Base-by-base conservation (phyloP, 2,329 filamentous ascomycete genomes). In the Eutypa lata region DNA sequence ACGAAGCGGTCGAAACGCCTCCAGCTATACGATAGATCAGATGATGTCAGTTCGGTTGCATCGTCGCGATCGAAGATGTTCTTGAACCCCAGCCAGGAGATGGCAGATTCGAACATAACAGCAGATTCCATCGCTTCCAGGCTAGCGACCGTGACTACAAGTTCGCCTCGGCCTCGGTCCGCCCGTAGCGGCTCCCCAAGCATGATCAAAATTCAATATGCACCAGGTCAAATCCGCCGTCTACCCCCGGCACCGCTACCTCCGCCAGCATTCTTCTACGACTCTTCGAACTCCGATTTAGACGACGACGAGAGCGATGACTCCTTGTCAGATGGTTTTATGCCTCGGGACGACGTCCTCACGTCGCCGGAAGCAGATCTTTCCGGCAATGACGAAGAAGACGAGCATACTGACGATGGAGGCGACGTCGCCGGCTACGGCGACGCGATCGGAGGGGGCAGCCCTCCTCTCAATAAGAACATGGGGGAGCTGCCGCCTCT, bases 371-470 rank as follows among this genome's bases (percentile, higher is more conserved):
- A 90, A 14, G 87, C 87, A 58, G 82, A 89, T 61, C 72, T 89
- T 45, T 94, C 97, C 62, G 91, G 90, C 55, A 90, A 84, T 40
- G 88, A 88, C 67, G 90, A 94, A 56, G 93, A 97, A 68, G 94
- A 94, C 76, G 82, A 87, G 63, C 78, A 81, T 57, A 76, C 82
- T 56, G 93, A 97, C 67, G 88, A n/a, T n/a, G 26, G 26, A 10
- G 26, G 35, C 35, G 31, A 14, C 31, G 31, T 8, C 8, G 31
- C 13, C 35, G 4, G 35, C 35, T 16, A 38, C 35, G 13, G n/a
- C 35, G n/a, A 38, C 6, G 13, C 35, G 13, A 38, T 5, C 35
- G 35, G 6, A 6, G n/a, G 6, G 13, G n/a, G 35, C 35, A 38
- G 13, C 13, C n/a, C 35, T 18, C n/a, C 35, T 18, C 35, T 18